Base-by-base conservation (phyloP, 1,139 yeast species). In the Kurtzmaniella natalensis region DNA sequence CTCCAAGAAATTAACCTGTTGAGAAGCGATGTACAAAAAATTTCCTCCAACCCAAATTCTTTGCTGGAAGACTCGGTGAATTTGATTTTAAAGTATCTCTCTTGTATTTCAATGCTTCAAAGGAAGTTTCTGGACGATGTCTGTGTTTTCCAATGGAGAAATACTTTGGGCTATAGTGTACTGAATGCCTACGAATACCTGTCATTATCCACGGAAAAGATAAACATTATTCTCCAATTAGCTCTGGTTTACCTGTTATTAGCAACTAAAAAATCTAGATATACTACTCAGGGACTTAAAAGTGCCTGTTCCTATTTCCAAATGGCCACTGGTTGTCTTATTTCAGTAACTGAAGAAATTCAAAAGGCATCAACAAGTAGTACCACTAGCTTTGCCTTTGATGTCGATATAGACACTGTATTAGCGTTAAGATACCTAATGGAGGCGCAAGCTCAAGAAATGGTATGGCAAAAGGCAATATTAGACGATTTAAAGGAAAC, bases 361-460 rank as follows among this genome's bases (percentile, higher is more conserved):
- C 30, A 17, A 27, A 35, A 18, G 18, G 41, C 23, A 19, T 26
- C 21, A 22, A 21, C 30, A 17, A 28, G 18, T 13, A 8, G 6
- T 9, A 5, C 16, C 36, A 64, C 25, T 39, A 32, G 32, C 9
- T 23, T 40, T 16, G 54, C 50, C 7, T 21, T 35, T 9, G 70
- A 61, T 32, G 49, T 64, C 18, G 55, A 57, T 6, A 14, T 19
- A 4, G 50, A 50, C 5, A 59, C 72, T 0, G 39, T 64, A 5
- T 39, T 39, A 15, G 57, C 61, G 30, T 48, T 69, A 20, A 48
- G 49, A 31, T 43, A 43, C n/a, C 46, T 87, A 16, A 75, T 77
- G 74, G 51, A 84, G 26, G 94, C 94, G 0, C 95, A 87, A 48
- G 94, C 96, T 0, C 96, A 88, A 53, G 96, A 89, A 50, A 69